phyloP scores from a whole-genome alignment of 1,284 basidiomycete genomes.

The Polyporus tsugae region DNA sequence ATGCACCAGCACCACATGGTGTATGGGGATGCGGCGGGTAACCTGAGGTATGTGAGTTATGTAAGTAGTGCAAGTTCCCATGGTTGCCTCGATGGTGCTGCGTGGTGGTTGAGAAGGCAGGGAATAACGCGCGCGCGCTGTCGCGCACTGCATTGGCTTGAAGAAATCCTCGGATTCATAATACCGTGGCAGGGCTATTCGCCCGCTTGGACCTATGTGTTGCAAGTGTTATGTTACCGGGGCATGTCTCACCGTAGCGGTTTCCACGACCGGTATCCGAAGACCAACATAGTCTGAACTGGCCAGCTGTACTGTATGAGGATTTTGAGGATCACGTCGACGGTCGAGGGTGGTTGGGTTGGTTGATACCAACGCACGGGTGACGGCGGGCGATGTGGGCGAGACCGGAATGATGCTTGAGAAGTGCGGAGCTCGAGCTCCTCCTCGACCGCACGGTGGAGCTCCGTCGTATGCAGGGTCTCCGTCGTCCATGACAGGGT shows the following conservation, averaged over 20 bases:
- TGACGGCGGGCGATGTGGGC: too few species aligned
- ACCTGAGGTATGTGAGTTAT: not conserved
- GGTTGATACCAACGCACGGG: not conserved
- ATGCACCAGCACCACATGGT: not conserved
- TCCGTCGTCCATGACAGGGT: not conserved
- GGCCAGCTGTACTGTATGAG: too few species aligned
- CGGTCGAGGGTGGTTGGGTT: not conserved
- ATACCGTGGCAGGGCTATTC: not conserved
- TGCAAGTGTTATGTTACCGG: not conserved
- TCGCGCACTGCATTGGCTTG: not conserved
- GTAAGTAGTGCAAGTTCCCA: not conserved
- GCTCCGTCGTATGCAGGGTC: not conserved
- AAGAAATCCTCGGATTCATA: not conserved
- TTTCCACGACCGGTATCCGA: not conserved
- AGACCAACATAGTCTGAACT: not conserved
- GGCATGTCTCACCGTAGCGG: not conserved
- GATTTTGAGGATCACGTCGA: not conserved
- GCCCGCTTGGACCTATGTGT: not conserved
- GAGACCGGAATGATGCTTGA: too few species aligned
- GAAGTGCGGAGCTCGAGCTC: not conserved
- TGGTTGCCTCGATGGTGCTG: conserved; percentile 6
- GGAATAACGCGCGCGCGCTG: not conserved
- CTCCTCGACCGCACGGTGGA: not conserved
- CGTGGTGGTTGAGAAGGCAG: not conserved
- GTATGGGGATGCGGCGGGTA: not conserved